phyloP scores from a whole-genome alignment of 2,329 filamentous ascomycete genomes.

The Phialophora tarda region DNA sequence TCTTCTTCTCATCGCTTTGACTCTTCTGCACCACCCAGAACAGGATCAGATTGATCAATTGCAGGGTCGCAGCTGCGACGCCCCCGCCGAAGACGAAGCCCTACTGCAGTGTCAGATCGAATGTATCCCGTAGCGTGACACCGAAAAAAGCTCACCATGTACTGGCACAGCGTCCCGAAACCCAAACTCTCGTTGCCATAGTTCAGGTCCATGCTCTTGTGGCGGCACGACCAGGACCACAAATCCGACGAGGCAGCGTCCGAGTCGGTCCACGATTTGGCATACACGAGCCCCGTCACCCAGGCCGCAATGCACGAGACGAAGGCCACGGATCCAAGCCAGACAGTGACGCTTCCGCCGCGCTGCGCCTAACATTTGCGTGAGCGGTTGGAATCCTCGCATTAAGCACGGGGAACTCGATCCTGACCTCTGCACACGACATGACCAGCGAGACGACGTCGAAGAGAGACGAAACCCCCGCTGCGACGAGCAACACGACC shows the following conservation, averaged over 20 bases:
- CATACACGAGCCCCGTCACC: conserved; percentile 8
- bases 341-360: not conserved
- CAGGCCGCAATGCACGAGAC: conserved; percentile 5
- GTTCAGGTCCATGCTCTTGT: conserved; percentile 7
- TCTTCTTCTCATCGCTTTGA: conserved; percentile 10
- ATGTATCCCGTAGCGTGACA: not conserved
- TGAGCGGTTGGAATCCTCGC: not conserved
- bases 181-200: conserved; percentile 12
- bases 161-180: conserved; percentile 12
- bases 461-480: conserved; percentile 2
- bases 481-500: conserved; percentile 5
- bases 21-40: conserved; percentile 8
- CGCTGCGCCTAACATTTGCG: conserved; percentile 2
- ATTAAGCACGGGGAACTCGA: not conserved
- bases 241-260: conserved; percentile 2
- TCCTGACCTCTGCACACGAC: conserved; percentile 11
- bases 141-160: conserved; percentile 4
- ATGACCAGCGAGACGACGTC: conserved; percentile 11
- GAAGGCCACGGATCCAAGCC: conserved; percentile 7
- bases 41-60: conserved; percentile 8
- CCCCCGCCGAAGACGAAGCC: conserved; percentile 17
- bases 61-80: conserved; percentile 1
- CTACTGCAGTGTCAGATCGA: not conserved
- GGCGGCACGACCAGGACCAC: conserved; percentile 16
- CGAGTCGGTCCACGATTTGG: not conserved